These are phyloP conservation scores for Fusarium xyrophilum DNA, from an alignment of 2,329 filamentous ascomycete genomes.

Conservation along the genomic window DNA sequence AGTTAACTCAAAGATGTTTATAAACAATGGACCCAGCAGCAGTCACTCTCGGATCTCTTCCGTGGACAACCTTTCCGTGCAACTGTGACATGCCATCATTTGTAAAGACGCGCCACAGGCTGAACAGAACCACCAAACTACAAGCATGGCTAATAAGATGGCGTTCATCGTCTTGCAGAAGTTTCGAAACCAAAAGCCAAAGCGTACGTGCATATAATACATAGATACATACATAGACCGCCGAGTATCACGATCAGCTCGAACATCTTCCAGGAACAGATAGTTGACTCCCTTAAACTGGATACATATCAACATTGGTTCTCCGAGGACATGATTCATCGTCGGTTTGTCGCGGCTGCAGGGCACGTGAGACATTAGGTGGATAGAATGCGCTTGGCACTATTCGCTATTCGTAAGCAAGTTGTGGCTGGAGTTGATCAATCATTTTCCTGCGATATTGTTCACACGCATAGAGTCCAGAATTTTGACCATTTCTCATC, in stretches of 20 bases:
- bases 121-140: neutral
- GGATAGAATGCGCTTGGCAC: neutral
- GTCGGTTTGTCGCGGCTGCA: constrained; percentile 18
- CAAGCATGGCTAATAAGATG: neutral
- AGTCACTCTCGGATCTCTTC: neutral
- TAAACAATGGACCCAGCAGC: neutral
- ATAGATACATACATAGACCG: neutral
- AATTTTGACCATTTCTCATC: neutral
- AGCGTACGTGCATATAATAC: neutral
- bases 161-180: neutral
- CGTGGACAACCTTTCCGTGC: neutral
- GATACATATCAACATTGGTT: constrained; percentile 8
- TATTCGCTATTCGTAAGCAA: neutral
- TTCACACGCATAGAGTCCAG: neutral
- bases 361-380: constrained; percentile 32
- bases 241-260: neutral
- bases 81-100: neutral
- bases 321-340: constrained; percentile 24
- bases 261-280: neutral
- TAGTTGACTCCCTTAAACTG: neutral
- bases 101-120: neutral
- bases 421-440: neutral
- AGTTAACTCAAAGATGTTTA: neutral
- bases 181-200: constrained; percentile 6
- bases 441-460: neutral